Base-by-base conservation (phyloP, 164 flowering plant genomes). In the Vitis labrusca region DNA sequence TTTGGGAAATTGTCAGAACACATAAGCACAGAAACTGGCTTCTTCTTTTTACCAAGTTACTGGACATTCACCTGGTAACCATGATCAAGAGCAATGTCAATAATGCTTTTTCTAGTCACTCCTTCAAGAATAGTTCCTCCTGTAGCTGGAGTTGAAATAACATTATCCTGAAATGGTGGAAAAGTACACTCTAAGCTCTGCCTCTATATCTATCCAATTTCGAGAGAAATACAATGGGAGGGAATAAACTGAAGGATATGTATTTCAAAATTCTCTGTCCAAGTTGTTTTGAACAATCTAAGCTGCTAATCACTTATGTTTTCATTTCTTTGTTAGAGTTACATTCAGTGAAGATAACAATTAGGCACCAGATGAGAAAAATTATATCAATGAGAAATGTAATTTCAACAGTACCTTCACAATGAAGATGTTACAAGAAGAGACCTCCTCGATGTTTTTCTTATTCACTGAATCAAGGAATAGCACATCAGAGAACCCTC, bases 81-180 rank as follows among this genome's bases (percentile, higher is more conserved):
- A 15, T 67, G 77, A 73, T 81, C 85, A 15, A 73, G 74, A 66
- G 94, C 94, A 48, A 93, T 82, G 11, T 90, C 93, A 52, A 95
- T 82, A 68, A 93, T 80, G 81, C 97, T 93, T 74, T 81, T 90
- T 51, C 97, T 74, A 2, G 99, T 95, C 9, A 95, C 69, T 51
- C 99, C 98, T 50, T 84, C 49, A 17, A 95, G 91, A 71, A 95
- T 84, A 11, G 96, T 93, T 57, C 99, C 99, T 13, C 73, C 71
- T 23, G 81, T 68, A 64, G 88, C 83, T 12, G 99, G 98, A 63
- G 98, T 93, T 64, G 91, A 84, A 19, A 96, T 72, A 1, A 66
- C 70, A 67, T 84, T 80, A 15, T 79, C 97, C 99, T 94, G 76
- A 9, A 67, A 54, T 23, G 47, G n/a, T 17, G 5, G 8, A 64